These are phyloP conservation scores for Didymella pomorum DNA, from an alignment of 2,329 filamentous ascomycete species.

Conservation along the genomic window DNA sequence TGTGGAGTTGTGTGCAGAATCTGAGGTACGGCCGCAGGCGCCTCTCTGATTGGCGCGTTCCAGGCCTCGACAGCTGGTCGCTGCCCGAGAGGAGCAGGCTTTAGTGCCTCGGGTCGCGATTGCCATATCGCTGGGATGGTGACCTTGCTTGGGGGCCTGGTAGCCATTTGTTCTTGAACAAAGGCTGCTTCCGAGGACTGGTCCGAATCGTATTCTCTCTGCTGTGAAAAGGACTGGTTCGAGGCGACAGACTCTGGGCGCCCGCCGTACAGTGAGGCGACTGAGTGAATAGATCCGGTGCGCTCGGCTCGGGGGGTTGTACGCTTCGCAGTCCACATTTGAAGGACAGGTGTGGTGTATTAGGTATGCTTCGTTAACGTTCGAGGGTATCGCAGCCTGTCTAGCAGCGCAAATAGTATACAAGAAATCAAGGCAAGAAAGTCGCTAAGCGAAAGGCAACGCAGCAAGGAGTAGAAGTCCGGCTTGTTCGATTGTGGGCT, in stretches of 20 bases:
- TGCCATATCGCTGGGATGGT: slow-evolving; percentile 43
- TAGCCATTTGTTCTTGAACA: slow-evolving; percentile 35
- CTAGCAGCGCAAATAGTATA: neutral
- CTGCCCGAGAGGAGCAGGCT: slow-evolving; percentile 3
- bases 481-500: neutral
- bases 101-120: slow-evolving; percentile 23
- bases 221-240: slow-evolving; percentile 32
- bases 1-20: slow-evolving; percentile 26
- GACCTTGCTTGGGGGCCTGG: slow-evolving; percentile 27
- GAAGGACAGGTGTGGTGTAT: neutral
- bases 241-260: slow-evolving; percentile 39
- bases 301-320: slow-evolving; percentile 37
- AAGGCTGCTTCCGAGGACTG: slow-evolving; percentile 40
- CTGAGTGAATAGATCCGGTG: slow-evolving; percentile 43
- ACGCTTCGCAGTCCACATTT: slow-evolving; percentile 48
- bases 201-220: slow-evolving; percentile 44
- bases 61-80: slow-evolving; percentile 28
- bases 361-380: neutral
- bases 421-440: neutral
- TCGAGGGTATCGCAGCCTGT: neutral
- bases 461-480: slow-evolving; percentile 1
- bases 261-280: slow-evolving; percentile 39
- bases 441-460: neutral
- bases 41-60: slow-evolving; percentile 13
- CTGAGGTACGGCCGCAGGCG: slow-evolving; percentile 23